Evolutionary conservation across 2,329 filamentous ascomycete species (phyloP).

Genomic region (Coniochaeta sp.): DNA sequence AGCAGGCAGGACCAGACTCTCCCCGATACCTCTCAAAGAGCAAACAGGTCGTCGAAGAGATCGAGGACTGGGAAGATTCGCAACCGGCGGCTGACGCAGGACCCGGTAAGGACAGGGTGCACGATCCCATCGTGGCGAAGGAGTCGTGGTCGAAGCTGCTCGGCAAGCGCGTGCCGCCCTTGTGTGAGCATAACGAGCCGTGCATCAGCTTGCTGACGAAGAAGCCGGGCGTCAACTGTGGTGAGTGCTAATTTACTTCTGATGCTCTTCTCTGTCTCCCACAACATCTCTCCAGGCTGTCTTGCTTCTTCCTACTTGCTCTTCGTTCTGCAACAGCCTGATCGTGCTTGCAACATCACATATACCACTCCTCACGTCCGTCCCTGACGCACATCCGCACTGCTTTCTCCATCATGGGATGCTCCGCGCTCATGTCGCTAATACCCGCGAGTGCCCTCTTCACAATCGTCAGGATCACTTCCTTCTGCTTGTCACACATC

Average conservation of each 20-base stretch:
- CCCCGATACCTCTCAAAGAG: background rate
- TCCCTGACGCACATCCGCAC: too few species aligned
- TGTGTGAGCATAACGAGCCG: conserved; percentile 82
- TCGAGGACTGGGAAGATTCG: background rate
- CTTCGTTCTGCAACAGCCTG: background rate
- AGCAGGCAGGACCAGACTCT: background rate
- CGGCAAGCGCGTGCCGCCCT: conserved; percentile 64
- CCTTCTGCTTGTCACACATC: too few species aligned
- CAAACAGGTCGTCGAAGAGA: background rate
- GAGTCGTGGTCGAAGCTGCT: conserved; percentile 85
- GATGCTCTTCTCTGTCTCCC: background rate
- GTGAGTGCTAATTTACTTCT: conserved; percentile 28
- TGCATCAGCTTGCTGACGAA: conserved; percentile 81
- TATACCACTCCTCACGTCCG: background rate
- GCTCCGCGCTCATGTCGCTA: too few species aligned
- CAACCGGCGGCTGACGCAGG: background rate
- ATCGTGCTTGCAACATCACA: background rate
- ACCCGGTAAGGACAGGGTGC: conserved; percentile 29
- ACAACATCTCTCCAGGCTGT: background rate
- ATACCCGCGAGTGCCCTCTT: too few species aligned
- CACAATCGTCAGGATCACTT: too few species aligned
- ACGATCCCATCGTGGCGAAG: conserved; percentile 66
- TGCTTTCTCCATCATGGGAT: too few species aligned
- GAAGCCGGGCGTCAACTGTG: conserved; percentile 80
- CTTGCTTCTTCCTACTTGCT: background rate